Evolutionary conservation across 2,329 filamentous ascomycete species (phyloP), one percentile per base, ranked within the genome.

Genomic region (Fusarium buxicola): DNA sequence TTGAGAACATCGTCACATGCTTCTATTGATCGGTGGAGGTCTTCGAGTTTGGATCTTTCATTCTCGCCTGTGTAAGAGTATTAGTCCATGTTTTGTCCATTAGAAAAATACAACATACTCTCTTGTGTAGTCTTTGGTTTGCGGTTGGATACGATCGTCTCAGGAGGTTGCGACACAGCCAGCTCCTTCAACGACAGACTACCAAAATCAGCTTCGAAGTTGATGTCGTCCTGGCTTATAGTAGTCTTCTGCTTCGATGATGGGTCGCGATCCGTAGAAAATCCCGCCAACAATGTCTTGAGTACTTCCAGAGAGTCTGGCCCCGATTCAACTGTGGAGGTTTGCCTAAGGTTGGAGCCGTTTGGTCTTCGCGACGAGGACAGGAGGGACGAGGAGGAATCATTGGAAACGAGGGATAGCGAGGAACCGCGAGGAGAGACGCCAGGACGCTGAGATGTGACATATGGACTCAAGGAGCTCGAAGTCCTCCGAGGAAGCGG

Each of bases 1-100:
- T 89, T 91, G 40, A 98, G 84, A 46, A 98, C 92, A 73, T 96
- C 91, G 76, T 99, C 95, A 78, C 94, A 99, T 46, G 92, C 91
- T 73, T 83, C 78, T 70, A 99, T 98, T 5, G 94, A 96, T 70
- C 86, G 87, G 77, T 98, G 95, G 36, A 99, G 83, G 54, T 96
- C 92, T 75, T 97, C 90, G 69, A 96, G 96, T 71, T 90, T 94
- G 71, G 89, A 83, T 75, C 90, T 92, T 66, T 97, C 92, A 65
- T 85, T 85, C 75, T 95, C 90, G 74, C 93, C 92, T 89, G 63
- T 43, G 63, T 34, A 4, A 11, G 15, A 16, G 13, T 24, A 28
- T 60, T 43, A 63, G 43, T 39, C 30, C 11, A 7, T 18, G 10
- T 21, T 31, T 11, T 5, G 8, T 28, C 12, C 12, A 8, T 10